Conservation (phyloP, 164 flowering plant genomes). For the Liquidambar formosana region DNA sequence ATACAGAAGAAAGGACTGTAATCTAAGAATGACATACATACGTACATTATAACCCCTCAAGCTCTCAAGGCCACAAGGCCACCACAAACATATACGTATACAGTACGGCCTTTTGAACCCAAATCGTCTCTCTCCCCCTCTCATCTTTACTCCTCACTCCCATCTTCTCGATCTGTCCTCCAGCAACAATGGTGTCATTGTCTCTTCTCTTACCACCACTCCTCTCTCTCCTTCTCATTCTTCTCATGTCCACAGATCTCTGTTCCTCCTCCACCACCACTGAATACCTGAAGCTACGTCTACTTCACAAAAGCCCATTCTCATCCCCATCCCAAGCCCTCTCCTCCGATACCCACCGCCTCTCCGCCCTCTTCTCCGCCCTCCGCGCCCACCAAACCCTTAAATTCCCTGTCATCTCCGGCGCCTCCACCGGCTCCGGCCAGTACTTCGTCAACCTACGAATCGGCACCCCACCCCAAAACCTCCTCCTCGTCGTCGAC, state of each 20-base stretch:
- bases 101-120: not conserved
- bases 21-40: too few relatives aligned
- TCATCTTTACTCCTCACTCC: constrained; percentile 3
- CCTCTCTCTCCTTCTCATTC: constrained; percentile 17
- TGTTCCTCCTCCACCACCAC: constrained; percentile 1
- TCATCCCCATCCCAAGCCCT: constrained; percentile 25
- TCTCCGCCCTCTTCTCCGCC: constrained; percentile 23
- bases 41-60: not conserved
- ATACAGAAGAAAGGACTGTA: not conserved
- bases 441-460: constrained; percentile 56
- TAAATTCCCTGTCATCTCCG: constrained; percentile 46
- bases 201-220: constrained; percentile 4
- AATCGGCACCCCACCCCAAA: constrained; percentile 73
- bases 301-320: constrained; percentile 25
- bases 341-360: constrained; percentile 27
- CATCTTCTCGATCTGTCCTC: constrained; percentile 4
- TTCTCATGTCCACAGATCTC: constrained; percentile 10
- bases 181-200: constrained; percentile 9
- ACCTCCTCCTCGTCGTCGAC: constrained; percentile 68
- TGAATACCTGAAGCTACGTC: constrained; percentile 36
- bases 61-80: not conserved
- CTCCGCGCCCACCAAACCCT: not conserved
- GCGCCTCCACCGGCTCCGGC: constrained; percentile 52
- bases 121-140: not conserved
- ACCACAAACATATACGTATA: not conserved